Evolutionary conservation across 768 basidiomycete species (phyloP), one percentile per base, ranked within the genome.

Genomic region (Pholiota conissans): DNA sequence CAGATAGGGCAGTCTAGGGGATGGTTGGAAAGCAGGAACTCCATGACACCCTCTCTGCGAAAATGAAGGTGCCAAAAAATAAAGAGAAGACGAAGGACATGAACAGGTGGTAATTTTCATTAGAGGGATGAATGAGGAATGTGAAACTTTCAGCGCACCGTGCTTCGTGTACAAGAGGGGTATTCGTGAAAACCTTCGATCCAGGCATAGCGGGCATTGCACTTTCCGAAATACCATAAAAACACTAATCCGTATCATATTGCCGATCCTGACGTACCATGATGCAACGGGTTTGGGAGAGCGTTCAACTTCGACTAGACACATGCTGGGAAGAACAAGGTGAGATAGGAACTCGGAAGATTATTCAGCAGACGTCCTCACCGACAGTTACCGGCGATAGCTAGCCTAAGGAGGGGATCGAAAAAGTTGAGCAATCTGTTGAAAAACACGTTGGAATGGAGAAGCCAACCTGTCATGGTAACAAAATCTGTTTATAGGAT

Each of bases 161-260:
- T 63, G 90, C 92, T 80, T 92, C 89, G 65, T 93, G 92, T 3
- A 93, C 90, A 5, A 95, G 77, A 29, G 95, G 95, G 2, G 91
- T 91, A 72, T 96, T 93, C 29, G 95, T 97, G 71, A 87, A 96
- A 13, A 97, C 94, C 66, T 93, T 94, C 16, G 90, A 77, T 47
- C 92, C 95, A 39, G 87, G 91, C 93, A 97, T 95, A 18, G 96
- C 97, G 35, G 97, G 97, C 90, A 97, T 96, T 5, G 97, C 96
- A 71, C 91, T 93, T 60, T 8, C 16, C 45, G 61, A 42, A 6
- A 49, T 51, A 37, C 42, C 22, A 34, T 49, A 58, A 52, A 14
- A 20, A 11, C 10, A 20, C 11, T 26, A 22, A 18, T 37, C 18
- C n/a, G 50, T 34, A 54, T 49, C 9, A 16, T 7, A 5, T n/a